Percentiles rank a stretch among this genome's conserved stretches.
Conservation (phyloP, 1,284 basidiomycete species). For the Naganishia albida region DNA sequence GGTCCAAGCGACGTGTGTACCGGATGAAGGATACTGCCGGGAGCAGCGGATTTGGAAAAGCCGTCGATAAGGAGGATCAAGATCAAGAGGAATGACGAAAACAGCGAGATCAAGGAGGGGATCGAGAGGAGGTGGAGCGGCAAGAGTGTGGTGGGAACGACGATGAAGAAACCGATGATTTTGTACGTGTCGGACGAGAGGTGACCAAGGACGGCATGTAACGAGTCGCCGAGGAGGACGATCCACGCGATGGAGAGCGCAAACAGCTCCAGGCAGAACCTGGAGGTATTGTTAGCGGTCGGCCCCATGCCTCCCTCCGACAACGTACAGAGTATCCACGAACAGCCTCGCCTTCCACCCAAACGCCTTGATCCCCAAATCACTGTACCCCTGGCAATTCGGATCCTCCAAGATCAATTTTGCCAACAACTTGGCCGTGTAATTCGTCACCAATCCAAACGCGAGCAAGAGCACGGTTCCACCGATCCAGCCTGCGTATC, state of each 20-base stretch:
- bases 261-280: constrained; percentile 82
- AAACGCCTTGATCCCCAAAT: constrained; percentile 84
- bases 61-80: constrained; percentile 83
- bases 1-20: constrained; percentile 69
- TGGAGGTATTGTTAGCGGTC: constrained; percentile 31
- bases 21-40: constrained; percentile 78
- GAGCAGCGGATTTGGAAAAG: constrained; percentile 70
- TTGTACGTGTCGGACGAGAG: constrained; percentile 74
- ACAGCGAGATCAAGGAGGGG: constrained; percentile 78
- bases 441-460: constrained; percentile 79
- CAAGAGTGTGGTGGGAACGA: constrained; percentile 79
- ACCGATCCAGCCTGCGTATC: constrained; percentile 80
- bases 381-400: constrained; percentile 75
- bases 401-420: constrained; percentile 70
- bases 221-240: constrained; percentile 81
- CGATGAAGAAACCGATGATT: constrained; percentile 66
- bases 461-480: constrained; percentile 73
- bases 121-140: constrained; percentile 81
- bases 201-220: constrained; percentile 69
- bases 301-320: background rate
- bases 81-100: constrained; percentile 76
- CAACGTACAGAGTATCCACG: constrained; percentile 48
- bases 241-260: constrained; percentile 76
- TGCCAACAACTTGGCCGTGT: constrained; percentile 87
- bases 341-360: constrained; percentile 64